phyloP scores from a whole-genome alignment of 1,284 basidiomycete species.

The Pseudozyma flocculosa region DNA sequence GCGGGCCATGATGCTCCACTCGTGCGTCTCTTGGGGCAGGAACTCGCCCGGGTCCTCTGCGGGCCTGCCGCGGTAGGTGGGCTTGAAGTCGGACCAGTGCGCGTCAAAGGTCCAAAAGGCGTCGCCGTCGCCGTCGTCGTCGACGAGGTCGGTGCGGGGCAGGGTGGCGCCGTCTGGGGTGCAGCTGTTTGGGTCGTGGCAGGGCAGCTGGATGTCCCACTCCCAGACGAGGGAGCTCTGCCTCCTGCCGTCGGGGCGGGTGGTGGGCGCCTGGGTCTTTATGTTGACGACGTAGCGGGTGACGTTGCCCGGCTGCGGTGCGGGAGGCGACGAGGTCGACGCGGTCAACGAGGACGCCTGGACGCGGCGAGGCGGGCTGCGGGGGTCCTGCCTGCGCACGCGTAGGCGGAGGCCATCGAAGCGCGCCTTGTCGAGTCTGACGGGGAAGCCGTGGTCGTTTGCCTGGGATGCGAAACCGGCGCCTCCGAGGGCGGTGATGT shows the following conservation, averaged over 20 bases:
- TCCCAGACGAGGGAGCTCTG: constrained; percentile 61
- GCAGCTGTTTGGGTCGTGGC: neutral
- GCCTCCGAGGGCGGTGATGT: constrained; percentile 62
- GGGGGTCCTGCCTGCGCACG: constrained; percentile 11
- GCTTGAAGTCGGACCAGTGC: constrained; percentile 59
- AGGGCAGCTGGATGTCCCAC: constrained; percentile 54
- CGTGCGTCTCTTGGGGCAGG: constrained; percentile 22
- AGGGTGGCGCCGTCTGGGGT: neutral
- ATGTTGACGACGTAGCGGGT: constrained; percentile 59
- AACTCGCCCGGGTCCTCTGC: constrained; percentile 40
- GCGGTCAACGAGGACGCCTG: no score
- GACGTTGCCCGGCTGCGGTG: constrained; percentile 29
- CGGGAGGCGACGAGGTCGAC: no score
- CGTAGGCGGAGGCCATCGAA: constrained; percentile 29
- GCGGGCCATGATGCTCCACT: constrained; percentile 49
- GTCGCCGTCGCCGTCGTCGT: constrained; percentile 16
- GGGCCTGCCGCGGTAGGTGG: constrained; percentile 60
- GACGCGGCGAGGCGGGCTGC: constrained; percentile 7
- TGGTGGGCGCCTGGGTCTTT: constrained; percentile 57
- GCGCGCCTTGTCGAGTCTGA: constrained; percentile 13
- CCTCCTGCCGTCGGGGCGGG: constrained; percentile 56
- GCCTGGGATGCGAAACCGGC: constrained; percentile 63
- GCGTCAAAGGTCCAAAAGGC: constrained; percentile 45
- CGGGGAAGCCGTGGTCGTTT: constrained; percentile 38
- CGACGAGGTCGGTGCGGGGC: constrained; percentile 1